These are phyloP conservation scores for Solanum hybrid DNA, from an alignment of 305 asterid species.

Conservation along the genomic window DNA sequence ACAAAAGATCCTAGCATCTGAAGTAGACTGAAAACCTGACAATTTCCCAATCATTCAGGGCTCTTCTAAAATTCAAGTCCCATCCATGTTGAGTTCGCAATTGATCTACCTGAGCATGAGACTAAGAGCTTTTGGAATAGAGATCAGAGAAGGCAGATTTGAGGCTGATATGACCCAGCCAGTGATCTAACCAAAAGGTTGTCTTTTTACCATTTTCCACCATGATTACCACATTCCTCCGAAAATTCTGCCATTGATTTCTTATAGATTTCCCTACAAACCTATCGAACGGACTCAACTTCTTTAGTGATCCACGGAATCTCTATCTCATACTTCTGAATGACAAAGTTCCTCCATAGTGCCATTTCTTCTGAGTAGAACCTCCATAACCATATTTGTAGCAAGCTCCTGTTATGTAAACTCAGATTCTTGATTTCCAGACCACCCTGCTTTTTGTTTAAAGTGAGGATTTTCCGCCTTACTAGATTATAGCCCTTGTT, in stretches of 20 bases:
- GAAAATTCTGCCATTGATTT: neutral
- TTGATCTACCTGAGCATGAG: neutral
- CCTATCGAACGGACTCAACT: neutral
- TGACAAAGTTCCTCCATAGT: neutral
- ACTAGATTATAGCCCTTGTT: neutral
- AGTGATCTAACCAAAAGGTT: neutral
- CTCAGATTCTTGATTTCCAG: neutral
- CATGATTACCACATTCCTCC: neutral
- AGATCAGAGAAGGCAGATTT: neutral
- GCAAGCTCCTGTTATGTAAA: neutral
- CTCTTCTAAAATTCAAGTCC: neutral
- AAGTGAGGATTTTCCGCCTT: neutral
- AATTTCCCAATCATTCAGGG: neutral
- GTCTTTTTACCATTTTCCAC: neutral
- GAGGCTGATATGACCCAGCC: neutral
- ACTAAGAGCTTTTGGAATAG: neutral
- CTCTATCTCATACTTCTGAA: neutral
- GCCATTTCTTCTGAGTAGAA: neutral
- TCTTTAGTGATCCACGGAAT: neutral
- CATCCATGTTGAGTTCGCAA: neutral
- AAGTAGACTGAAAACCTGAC: neutral
- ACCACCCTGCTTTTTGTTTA: neutral
- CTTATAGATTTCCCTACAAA: neutral
- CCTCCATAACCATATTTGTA: neutral
- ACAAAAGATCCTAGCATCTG: neutral